These are phyloP conservation scores for Phaeoacremonium minimum DNA, from an alignment of 2,329 filamentous ascomycete species.

Conservation along the genomic window DNA sequence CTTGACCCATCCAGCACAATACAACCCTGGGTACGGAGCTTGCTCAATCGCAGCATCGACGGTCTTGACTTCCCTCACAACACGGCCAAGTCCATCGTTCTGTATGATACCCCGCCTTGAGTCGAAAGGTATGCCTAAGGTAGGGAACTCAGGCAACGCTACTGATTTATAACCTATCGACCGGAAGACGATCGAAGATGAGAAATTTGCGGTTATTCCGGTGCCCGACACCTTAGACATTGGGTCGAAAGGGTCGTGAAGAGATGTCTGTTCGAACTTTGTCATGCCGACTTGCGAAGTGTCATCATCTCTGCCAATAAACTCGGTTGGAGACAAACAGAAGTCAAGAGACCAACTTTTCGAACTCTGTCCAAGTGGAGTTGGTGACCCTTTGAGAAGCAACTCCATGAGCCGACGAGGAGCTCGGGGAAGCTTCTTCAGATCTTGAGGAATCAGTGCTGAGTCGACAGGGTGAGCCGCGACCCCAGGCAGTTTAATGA, in stretches of 20 bases:
- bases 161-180: conserved; percentile 93
- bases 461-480: conserved; percentile 66
- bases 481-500: conserved; percentile 72
- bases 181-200: conserved; percentile 74
- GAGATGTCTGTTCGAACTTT: conserved; percentile 58
- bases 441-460: conserved; percentile 62
- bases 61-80: conserved; percentile 37
- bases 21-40: conserved; percentile 63
- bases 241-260: conserved; percentile 53
- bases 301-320: conserved; percentile 46
- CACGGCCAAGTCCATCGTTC: conserved; percentile 77
- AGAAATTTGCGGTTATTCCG: conserved; percentile 46
- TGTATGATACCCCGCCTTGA: conserved; percentile 67
- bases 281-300: conserved; percentile 56
- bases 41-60: conserved; percentile 27
- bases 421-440: conserved; percentile 68
- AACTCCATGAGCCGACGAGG: conserved; percentile 77
- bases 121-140: conserved; percentile 77
- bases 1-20: conserved; percentile 97
- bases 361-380: conserved; percentile 37
- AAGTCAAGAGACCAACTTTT: conserved; percentile 85
- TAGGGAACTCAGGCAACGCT: conserved; percentile 67
- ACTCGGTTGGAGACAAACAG: conserved; percentile 71
- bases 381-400: conserved; percentile 67
- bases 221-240: conserved; percentile 42